Evolutionary conservation across 352 stramenopile species (phyloP).

Genomic region (Globisporangium cystogenes): DNA sequence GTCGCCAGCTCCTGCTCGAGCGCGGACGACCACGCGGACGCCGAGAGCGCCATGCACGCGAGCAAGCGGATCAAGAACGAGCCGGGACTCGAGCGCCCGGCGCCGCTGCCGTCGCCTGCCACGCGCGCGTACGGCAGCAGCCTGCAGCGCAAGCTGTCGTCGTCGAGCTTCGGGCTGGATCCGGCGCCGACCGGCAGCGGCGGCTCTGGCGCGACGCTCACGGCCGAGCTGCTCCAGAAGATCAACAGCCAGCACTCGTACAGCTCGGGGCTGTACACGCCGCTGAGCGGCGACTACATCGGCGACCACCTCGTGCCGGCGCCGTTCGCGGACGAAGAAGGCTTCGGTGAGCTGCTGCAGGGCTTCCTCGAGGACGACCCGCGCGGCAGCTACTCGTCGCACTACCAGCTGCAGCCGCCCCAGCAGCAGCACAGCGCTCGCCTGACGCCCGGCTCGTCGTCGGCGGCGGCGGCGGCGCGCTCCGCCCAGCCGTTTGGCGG

Average conservation of each 20-base stretch:
- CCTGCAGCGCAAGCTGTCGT: constrained; percentile 2
- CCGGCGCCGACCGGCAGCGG: constrained; percentile 2
- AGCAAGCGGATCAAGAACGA: constrained; percentile 18
- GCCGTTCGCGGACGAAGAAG: constrained; percentile 57
- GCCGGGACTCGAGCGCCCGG: constrained; percentile 12
- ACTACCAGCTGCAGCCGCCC: constrained; percentile 16
- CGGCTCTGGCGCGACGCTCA: constrained; percentile 1
- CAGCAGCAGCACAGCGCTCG: constrained; percentile 10
- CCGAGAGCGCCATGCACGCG: not conserved
- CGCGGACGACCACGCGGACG: constrained; percentile 5
- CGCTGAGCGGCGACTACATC: constrained; percentile 21
- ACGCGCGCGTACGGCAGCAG: constrained; percentile 20
- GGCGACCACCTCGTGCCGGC: constrained; percentile 45
- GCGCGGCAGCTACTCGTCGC: constrained; percentile 5
- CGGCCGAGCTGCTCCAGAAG: constrained; percentile 16
- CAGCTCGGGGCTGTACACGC: constrained; percentile 17
- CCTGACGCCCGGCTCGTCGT: not conserved
- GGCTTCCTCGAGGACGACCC: constrained; percentile 69
- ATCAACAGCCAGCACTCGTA: constrained; percentile 18
- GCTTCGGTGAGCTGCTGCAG: constrained; percentile 63
- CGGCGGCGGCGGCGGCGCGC: too few species aligned
- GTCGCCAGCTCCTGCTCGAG: constrained; percentile 20
- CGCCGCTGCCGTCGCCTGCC: constrained; percentile 13
- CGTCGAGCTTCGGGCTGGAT: constrained; percentile 11
- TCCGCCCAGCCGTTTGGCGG: constrained; percentile 3